phyloP scores from a whole-genome alignment of 805 yeast genomes.

The Kodamaea kakaduensis region DNA sequence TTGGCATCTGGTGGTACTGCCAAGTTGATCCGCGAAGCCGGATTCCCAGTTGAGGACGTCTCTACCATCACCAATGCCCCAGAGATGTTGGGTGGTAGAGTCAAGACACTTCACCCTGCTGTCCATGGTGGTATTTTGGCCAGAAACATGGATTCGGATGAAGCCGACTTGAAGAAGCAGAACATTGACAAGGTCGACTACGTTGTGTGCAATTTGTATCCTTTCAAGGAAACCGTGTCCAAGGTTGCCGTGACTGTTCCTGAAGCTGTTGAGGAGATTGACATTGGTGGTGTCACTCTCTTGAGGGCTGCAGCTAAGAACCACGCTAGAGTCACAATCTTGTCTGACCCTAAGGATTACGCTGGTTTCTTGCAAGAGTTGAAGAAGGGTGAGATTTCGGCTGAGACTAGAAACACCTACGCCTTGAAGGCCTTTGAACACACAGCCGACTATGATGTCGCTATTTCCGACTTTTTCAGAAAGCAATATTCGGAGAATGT shows the following conservation, averaged over 20 bases:
- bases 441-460: slow-evolving; percentile 95
- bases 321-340: slow-evolving; percentile 91
- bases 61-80: slow-evolving; percentile 96
- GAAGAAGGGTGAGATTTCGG: slow-evolving; percentile 63
- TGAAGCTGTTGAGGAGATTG: slow-evolving; percentile 98
- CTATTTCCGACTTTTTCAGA: slow-evolving; percentile 95
- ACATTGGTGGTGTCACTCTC: slow-evolving; percentile 94
- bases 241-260: slow-evolving; percentile 92
- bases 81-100: slow-evolving; percentile 98
- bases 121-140: slow-evolving; percentile 98
- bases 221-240: slow-evolving; percentile 95
- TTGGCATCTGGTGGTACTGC: slow-evolving; percentile 99
- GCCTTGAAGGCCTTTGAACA: slow-evolving; percentile 98
- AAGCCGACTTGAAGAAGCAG: slow-evolving; percentile 80
- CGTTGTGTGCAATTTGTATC: slow-evolving; percentile 96
- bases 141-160: slow-evolving; percentile 86
- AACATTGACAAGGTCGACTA: slow-evolving; percentile 93
- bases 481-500: slow-evolving; percentile 89
- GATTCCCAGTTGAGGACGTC: slow-evolving; percentile 96
- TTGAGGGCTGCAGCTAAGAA: slow-evolving; percentile 98
- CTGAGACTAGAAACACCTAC: slow-evolving; percentile 69
- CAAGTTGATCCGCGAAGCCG: slow-evolving; percentile 89
- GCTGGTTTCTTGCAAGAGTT: slow-evolving; percentile 82
- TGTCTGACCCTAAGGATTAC: slow-evolving; percentile 93
- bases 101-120: slow-evolving; percentile 97